Evolutionary conservation across 2,329 filamentous ascomycete genomes (phyloP).

Genomic region (Aspergillus sp.): DNA sequence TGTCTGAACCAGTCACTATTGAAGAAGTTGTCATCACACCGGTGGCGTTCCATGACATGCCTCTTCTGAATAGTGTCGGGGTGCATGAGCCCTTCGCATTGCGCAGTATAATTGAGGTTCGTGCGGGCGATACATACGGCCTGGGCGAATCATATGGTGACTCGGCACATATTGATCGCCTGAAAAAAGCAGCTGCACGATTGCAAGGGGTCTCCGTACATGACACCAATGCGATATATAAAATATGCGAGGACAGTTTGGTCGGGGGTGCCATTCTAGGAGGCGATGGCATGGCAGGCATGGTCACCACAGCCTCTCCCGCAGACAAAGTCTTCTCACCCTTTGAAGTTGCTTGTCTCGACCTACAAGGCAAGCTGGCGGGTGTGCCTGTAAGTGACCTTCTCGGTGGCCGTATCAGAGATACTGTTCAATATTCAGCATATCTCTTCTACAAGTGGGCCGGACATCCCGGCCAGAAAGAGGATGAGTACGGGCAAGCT

Average conservation of each 20-base stretch:
- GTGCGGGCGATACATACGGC: constrained; percentile 36
- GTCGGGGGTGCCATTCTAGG: constrained; percentile 17
- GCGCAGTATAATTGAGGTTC: constrained; percentile 42
- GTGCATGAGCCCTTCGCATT: constrained; percentile 45
- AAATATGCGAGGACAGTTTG: constrained; percentile 19
- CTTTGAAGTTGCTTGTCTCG: constrained; percentile 44
- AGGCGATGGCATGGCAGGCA: constrained; percentile 31
- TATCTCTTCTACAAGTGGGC: constrained; percentile 47
- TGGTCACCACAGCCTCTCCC: constrained; percentile 44
- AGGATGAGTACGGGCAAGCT: constrained; percentile 42
- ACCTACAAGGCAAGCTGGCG: constrained; percentile 42
- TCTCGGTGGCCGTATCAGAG: constrained; percentile 40
- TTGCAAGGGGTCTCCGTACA: not conserved
- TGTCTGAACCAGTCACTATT: constrained; percentile 20
- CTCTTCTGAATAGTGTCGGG: constrained; percentile 44
- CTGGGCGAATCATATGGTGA: constrained; percentile 44
- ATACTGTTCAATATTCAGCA: constrained; percentile 43
- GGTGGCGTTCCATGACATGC: constrained; percentile 47
- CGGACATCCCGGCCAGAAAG: constrained; percentile 38
- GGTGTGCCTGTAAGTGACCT: constrained; percentile 41
- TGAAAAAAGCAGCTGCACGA: constrained; percentile 27
- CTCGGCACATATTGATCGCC: constrained; percentile 34
- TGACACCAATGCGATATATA: constrained; percentile 24
- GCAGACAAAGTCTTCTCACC: constrained; percentile 44
- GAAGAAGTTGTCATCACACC: constrained; percentile 42